Conservation (phyloP, 352 stramenopile species). For the Phytophthora idaei region DNA sequence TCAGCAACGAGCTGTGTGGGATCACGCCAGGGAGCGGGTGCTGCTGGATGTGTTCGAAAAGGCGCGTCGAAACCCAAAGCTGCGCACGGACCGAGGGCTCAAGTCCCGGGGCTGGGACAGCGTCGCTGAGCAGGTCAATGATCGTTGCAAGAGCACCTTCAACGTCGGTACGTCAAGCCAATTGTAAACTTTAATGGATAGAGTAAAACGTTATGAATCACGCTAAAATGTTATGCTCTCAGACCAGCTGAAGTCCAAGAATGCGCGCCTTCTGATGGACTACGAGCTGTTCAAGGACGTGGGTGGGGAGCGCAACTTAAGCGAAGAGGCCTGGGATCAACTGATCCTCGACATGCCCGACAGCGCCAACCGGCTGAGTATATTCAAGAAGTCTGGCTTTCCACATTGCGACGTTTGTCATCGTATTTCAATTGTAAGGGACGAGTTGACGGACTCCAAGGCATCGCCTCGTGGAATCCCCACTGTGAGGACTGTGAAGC, state of each 20-base stretch:
- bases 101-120: constrained; percentile 24
- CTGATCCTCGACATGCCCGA: constrained; percentile 30
- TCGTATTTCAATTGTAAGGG: constrained; percentile 19
- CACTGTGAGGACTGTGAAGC: not conserved
- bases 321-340: constrained; percentile 32
- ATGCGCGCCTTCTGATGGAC: constrained; percentile 37
- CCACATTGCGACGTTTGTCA: constrained; percentile 28
- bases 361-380: constrained; percentile 19
- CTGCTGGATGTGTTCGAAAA: constrained; percentile 36
- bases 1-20: constrained; percentile 36
- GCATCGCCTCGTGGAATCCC: not conserved
- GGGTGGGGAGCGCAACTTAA: constrained; percentile 15
- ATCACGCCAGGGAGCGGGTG: constrained; percentile 24
- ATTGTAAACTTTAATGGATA: not conserved
- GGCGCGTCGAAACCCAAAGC: constrained; percentile 21
- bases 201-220: not conserved
- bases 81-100: constrained; percentile 30
- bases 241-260: constrained; percentile 46
- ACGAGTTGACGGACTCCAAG: constrained; percentile 3
- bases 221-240: not conserved
- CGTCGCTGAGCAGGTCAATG: constrained; percentile 35
- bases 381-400: constrained; percentile 33
- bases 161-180: constrained; percentile 20
- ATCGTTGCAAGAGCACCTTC: constrained; percentile 31
- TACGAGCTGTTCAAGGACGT: constrained; percentile 39